Evolutionary conservation across 176 grass and related monocot genomes (phyloP).

Genomic region (Phoenix dactylifera): DNA sequence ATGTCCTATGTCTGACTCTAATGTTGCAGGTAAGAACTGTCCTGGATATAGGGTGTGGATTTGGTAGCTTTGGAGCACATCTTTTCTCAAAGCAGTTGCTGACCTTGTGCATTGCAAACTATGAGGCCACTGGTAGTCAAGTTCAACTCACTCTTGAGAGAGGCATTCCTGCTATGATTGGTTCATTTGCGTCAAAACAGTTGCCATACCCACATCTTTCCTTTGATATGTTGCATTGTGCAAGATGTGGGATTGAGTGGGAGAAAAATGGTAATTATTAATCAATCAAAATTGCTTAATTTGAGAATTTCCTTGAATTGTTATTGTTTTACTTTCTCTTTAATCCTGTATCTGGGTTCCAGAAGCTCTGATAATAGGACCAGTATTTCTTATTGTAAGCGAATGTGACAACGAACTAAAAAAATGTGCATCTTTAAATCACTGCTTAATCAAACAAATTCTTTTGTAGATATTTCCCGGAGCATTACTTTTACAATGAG

Average conservation of each 20-base stretch:
- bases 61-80: conserved; percentile 90
- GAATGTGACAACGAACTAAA: no score
- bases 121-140: conserved; percentile 90
- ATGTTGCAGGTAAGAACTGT: conserved; percentile 87
- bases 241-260: conserved; percentile 84
- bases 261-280: conserved; percentile 68
- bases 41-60: conserved; percentile 97
- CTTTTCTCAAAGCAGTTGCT: conserved; percentile 70
- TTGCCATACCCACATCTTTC: conserved; percentile 90
- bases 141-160: conserved; percentile 97
- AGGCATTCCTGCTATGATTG: conserved; percentile 94
- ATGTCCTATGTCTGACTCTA: conserved; percentile 12
- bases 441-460: no score
- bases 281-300: background rate
- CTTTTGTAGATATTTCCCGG: no score
- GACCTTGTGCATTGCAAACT: conserved; percentile 97
- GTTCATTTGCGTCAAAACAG: conserved; percentile 75
- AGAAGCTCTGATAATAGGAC: no score
- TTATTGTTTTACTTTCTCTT: background rate
- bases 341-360: no score
- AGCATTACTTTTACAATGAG: no score
- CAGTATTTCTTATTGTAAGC: no score
- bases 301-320: background rate
- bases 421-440: no score
- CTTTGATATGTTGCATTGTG: conserved; percentile 96